Conservation (phyloP, 1,284 basidiomycete genomes). For the Jaminaea rosea region DNA sequence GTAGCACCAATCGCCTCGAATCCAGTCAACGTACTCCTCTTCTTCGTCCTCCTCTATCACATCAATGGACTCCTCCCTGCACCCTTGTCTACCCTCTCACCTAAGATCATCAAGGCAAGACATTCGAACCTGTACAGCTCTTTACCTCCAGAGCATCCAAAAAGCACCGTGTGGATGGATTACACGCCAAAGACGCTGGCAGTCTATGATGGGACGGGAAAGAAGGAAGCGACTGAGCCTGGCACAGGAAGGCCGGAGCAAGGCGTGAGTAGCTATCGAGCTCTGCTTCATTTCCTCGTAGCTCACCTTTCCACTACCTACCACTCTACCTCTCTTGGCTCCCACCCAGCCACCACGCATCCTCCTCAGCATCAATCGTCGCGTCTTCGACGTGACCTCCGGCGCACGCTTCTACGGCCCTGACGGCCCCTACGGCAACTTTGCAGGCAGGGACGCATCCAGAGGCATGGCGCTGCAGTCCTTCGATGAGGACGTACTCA, state of each 20-base stretch:
- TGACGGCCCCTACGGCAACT: conserved; percentile 91
- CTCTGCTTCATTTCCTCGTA: too few relatives aligned
- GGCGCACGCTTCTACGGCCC: conserved; percentile 88
- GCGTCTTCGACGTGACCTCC: conserved; percentile 80
- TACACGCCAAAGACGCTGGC: conserved; percentile 43
- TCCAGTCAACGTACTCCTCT: conserved; percentile 29
- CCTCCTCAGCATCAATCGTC: conserved; percentile 72
- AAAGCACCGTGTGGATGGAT: conserved; percentile 27
- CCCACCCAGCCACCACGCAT: too few relatives aligned
- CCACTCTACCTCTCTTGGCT: too few relatives aligned
- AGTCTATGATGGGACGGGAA: conserved; percentile 30
- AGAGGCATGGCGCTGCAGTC: conserved; percentile 95
- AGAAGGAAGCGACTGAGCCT: conserved; percentile 3
- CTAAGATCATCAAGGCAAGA: conserved; percentile 14
- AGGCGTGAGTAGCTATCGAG: too few relatives aligned
- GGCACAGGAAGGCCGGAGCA: not conserved
- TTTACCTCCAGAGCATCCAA: conserved; percentile 31
- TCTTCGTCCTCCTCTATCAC: conserved; percentile 21
- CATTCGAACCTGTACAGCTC: conserved; percentile 26
- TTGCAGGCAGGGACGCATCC: conserved; percentile 86
- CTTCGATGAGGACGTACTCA: conserved; percentile 82
- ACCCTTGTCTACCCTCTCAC: conserved; percentile 14
- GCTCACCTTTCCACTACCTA: too few relatives aligned
- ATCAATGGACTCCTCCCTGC: conserved; percentile 24
- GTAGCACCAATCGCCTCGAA: conserved; percentile 25